A percentile compares a stretch with the other conserved stretches of the same genome.
Conservation (phyloP, 2,329 filamentous ascomycete species). For the Penicillium polonicum region DNA sequence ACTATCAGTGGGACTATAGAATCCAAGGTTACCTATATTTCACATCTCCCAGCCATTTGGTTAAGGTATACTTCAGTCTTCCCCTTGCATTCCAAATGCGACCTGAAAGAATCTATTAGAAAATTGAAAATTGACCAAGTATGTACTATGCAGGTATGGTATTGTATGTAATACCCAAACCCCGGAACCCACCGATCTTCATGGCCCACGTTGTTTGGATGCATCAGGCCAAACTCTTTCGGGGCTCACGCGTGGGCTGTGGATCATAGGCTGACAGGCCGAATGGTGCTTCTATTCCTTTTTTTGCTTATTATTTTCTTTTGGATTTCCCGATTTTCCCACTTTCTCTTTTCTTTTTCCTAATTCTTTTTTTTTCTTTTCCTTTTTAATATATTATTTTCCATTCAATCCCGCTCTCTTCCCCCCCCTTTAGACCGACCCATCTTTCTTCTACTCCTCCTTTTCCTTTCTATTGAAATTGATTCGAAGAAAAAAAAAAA, state of each 20-base stretch:
- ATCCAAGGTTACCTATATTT: background rate
- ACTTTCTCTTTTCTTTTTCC: constrained; percentile 9
- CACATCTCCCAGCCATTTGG: background rate
- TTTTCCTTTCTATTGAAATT: constrained; percentile 12
- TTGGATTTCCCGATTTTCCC: background rate
- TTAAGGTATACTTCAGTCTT: background rate
- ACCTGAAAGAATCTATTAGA: background rate
- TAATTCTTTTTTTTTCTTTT: background rate
- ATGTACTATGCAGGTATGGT: background rate
- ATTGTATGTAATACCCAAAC: constrained; percentile 14
- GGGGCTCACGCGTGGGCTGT: constrained; percentile 37
- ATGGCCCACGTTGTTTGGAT: constrained; percentile 41
- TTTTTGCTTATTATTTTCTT: constrained; percentile 3
- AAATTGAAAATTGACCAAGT: background rate
- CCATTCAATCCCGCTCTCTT: constrained; percentile 1
- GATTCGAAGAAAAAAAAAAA: constrained; percentile 3
- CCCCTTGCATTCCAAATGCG: background rate
- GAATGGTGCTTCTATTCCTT: constrained; percentile 26
- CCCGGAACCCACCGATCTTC: constrained; percentile 25
- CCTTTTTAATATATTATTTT: background rate
- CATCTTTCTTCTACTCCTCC: constrained; percentile 2
- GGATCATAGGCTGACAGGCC: constrained; percentile 40
- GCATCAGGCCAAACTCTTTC: constrained; percentile 39
- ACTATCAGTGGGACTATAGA: constrained; percentile 2
- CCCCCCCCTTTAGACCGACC: constrained; percentile 1